Percentiles rank a stretch among this genome's conserved stretches.
Evolutionary conservation across 2,329 filamentous ascomycete genomes (phyloP).

Genomic region (Daldinia sp.): DNA sequence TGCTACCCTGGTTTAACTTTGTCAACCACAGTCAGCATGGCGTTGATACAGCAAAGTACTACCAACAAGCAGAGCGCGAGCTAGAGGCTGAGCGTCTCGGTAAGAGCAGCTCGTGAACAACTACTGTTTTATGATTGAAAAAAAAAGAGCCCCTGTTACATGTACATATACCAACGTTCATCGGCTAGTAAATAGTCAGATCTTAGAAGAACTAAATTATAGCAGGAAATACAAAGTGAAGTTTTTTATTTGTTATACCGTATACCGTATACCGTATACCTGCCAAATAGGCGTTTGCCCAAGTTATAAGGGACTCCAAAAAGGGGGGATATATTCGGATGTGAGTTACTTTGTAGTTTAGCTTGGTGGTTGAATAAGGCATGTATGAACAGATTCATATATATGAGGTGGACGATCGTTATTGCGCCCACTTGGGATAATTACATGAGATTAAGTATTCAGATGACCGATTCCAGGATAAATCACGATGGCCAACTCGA

Average conservation of each 20-base stretch:
- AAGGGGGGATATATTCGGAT: not conserved
- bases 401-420: not conserved
- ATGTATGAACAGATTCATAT: not conserved
- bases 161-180: slow-evolving; percentile 31
- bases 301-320: not conserved
- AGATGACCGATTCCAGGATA: not conserved
- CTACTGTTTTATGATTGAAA: not conserved
- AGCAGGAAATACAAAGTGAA: slow-evolving; percentile 16
- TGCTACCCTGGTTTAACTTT: slow-evolving; percentile 97
- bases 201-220: slow-evolving; percentile 2
- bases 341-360: not conserved
- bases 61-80: slow-evolving; percentile 92
- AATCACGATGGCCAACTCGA: slow-evolving; percentile 37
- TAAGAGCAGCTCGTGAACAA: slow-evolving; percentile 26
- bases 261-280: not conserved
- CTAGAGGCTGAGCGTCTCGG: slow-evolving; percentile 76
- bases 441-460: not conserved
- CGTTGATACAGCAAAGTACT: slow-evolving; percentile 98
- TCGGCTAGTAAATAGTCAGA: slow-evolving; percentile 18
- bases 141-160: not conserved
- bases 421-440: not conserved
- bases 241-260: not conserved
- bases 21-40: slow-evolving; percentile 97
- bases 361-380: not conserved
- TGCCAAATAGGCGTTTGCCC: not conserved